These are phyloP conservation scores for Sambucus nigra DNA, from an alignment of 129 eudicot genomes.

Conservation along the genomic window DNA sequence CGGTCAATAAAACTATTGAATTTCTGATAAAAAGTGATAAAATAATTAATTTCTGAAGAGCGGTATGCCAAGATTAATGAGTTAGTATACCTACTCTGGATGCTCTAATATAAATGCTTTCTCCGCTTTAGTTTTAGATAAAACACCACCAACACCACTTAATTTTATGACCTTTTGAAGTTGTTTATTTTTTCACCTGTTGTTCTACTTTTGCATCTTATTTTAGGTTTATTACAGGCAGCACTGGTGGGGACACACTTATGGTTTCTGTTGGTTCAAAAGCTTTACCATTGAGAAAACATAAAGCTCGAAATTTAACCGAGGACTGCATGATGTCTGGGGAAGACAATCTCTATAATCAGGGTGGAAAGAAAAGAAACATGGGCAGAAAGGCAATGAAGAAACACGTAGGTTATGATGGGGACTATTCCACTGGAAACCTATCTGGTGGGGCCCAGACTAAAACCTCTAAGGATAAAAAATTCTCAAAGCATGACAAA, in stretches of 20 bases:
- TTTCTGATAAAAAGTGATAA: no score
- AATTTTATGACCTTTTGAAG: background rate
- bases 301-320: slow-evolving; percentile 12
- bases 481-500: slow-evolving; percentile 24
- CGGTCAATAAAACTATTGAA: no score
- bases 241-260: background rate
- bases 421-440: slow-evolving; percentile 16
- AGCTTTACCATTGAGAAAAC: slow-evolving; percentile 33
- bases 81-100: no score
- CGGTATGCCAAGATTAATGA: no score
- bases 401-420: slow-evolving; percentile 29
- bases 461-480: slow-evolving; percentile 18
- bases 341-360: slow-evolving; percentile 21
- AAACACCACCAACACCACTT: no score
- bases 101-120: no score
- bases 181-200: background rate
- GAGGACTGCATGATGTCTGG: slow-evolving; percentile 16
- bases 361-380: slow-evolving; percentile 34
- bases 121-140: no score
- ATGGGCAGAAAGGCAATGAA: slow-evolving; percentile 47
- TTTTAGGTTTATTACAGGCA: background rate
- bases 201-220: background rate
- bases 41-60: no score
- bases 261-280: slow-evolving; percentile 49
- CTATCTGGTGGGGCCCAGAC: slow-evolving; percentile 22